Conservation (phyloP, 306 rosid species). For the Citrullus colocynthis region DNA sequence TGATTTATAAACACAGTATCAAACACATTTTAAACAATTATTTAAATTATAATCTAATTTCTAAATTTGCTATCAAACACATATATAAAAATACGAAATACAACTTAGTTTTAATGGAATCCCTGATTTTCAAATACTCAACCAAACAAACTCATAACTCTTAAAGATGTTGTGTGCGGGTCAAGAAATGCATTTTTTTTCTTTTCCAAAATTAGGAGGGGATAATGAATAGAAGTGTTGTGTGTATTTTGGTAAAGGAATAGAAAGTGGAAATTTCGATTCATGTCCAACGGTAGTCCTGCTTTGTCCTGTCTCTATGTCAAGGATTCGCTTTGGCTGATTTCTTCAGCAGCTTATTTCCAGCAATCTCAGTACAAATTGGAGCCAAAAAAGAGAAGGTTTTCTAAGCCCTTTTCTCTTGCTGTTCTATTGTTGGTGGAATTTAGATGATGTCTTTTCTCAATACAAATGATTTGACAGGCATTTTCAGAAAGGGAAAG, state of each 20-base stretch:
- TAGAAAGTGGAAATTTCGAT: background rate
- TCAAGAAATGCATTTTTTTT: too few species aligned
- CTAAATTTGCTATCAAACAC: too few species aligned
- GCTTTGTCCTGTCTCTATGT: background rate
- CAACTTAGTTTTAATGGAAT: too few species aligned
- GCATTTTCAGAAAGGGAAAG: background rate
- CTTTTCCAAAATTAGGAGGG: background rate
- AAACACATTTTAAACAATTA: too few species aligned
- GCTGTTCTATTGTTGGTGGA: background rate
- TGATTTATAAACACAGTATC: too few species aligned
- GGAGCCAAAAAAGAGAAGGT: background rate
- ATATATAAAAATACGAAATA: too few species aligned
- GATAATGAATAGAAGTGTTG: background rate
- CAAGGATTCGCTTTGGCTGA: background rate
- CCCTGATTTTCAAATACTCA: too few species aligned
- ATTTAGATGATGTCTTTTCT: conserved; percentile 3
- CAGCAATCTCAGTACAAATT: background rate
- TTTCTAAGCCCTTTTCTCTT: background rate
- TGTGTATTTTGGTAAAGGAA: background rate
- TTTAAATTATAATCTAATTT: too few species aligned
- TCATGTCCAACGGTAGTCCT: background rate
- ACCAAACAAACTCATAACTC: too few species aligned
- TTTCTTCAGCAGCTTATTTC: background rate
- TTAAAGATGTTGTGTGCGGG: too few species aligned
- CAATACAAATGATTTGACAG: background rate